These are phyloP conservation scores for Yamadazyma atlantica DNA, from an alignment of 1,139 yeast genomes.

Conservation along the genomic window DNA sequence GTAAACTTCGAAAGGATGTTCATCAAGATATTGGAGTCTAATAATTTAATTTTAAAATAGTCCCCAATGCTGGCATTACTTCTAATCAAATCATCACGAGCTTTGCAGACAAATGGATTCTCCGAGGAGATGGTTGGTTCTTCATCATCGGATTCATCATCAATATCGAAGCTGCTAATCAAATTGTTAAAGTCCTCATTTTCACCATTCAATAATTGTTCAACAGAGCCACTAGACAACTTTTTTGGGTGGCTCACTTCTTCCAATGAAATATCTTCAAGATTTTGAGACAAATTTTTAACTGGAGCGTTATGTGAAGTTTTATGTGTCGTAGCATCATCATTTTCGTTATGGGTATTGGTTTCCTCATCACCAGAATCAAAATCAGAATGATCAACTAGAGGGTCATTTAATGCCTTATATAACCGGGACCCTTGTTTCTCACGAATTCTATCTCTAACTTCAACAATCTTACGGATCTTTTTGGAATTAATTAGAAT, in stretches of 20 bases:
- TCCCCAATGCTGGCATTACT: constrained; percentile 45
- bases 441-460: constrained; percentile 37
- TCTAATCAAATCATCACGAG: constrained; percentile 34
- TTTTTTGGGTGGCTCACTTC: constrained; percentile 16
- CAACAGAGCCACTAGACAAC: constrained; percentile 8
- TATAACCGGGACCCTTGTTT: constrained; percentile 30
- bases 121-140: constrained; percentile 48
- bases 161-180: constrained; percentile 22
- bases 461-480: constrained; percentile 32
- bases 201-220: constrained; percentile 13
- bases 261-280: constrained; percentile 41
- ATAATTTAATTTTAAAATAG: constrained; percentile 40
- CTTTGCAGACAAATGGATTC: constrained; percentile 46
- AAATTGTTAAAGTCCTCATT: constrained; percentile 14
- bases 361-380: constrained; percentile 2
- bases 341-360: neutral
- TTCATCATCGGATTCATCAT: constrained; percentile 45
- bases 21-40: constrained; percentile 39
- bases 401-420: constrained; percentile 35
- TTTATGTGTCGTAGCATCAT: neutral
- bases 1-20: constrained; percentile 39
- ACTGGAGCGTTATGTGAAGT: neutral
- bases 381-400: constrained; percentile 10
- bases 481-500: constrained; percentile 43
- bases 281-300: constrained; percentile 32